These are phyloP conservation scores for Lophiostoma macrostomum DNA, from an alignment of 495 filamentous ascomycete species.

Conservation along the genomic window DNA sequence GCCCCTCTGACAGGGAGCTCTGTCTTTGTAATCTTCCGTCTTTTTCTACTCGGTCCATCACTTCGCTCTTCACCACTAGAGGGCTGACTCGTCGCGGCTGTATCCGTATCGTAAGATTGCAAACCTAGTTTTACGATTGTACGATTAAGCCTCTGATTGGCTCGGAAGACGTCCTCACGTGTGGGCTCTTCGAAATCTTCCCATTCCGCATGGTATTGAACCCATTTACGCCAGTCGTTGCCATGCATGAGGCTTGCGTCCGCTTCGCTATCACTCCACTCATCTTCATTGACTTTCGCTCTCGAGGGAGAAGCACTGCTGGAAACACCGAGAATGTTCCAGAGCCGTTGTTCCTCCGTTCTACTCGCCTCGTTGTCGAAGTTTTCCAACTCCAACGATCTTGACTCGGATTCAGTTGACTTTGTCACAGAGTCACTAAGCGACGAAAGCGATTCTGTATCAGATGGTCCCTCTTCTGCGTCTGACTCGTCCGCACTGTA, in stretches of 20 bases:
- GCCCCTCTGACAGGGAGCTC: conserved; percentile 19
- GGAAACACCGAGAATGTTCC: conserved; percentile 47
- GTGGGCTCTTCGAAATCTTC: conserved; percentile 12
- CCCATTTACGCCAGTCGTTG: conserved; percentile 46
- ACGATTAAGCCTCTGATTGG: background rate
- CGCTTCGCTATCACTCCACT: background rate
- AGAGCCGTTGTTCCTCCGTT: conserved; percentile 56
- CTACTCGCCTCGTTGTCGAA: conserved; percentile 52
- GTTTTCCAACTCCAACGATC: no score
- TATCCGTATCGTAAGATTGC: background rate
- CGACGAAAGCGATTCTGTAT: conserved; percentile 12
- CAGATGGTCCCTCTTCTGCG: background rate
- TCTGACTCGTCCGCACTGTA: conserved; percentile 3
- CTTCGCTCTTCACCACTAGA: background rate
- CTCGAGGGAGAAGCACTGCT: background rate
- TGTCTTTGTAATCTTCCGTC: background rate
- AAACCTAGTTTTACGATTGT: background rate
- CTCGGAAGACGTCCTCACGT: background rate
- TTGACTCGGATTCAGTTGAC: conserved; percentile 51
- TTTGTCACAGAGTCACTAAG: conserved; percentile 30
- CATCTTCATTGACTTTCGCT: background rate
- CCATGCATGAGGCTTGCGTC: conserved; percentile 47
- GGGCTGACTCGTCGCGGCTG: background rate
- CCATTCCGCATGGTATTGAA: conserved; percentile 27
- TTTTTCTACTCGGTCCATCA: background rate